Conservation (phyloP, 164 flowering plant species). For the Aristolochia californica region DNA sequence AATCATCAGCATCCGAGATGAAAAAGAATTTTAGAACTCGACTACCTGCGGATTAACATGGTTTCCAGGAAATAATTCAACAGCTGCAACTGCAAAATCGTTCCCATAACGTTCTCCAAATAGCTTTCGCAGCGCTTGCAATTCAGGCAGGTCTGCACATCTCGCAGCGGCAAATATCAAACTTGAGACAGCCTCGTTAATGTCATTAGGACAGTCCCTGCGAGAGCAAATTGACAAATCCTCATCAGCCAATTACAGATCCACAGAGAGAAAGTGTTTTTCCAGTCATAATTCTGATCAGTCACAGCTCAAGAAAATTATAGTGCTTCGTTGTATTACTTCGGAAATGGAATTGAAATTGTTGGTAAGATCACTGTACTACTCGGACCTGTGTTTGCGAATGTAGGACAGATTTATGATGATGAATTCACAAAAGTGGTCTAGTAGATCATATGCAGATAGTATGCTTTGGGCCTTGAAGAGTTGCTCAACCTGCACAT, state of each 20-base stretch:
- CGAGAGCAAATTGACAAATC: not conserved
- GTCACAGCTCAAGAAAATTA: too few relatives aligned
- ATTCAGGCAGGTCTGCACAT: slow-evolving; percentile 83
- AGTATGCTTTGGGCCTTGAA: slow-evolving; percentile 35
- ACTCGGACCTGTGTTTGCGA: slow-evolving; percentile 47
- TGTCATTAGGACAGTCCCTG: slow-evolving; percentile 75
- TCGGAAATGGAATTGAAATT: not conserved
- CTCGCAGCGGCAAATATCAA: slow-evolving; percentile 73
- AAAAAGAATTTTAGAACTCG: too few relatives aligned
- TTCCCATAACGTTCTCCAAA: slow-evolving; percentile 69
- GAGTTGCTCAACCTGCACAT: slow-evolving; percentile 61
- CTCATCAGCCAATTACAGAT: not conserved
- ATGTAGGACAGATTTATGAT: slow-evolving; percentile 45
- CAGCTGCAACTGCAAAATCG: slow-evolving; percentile 32
- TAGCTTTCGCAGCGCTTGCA: slow-evolving; percentile 41
- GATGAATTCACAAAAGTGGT: slow-evolving; percentile 61
- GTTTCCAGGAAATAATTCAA: slow-evolving; percentile 53
- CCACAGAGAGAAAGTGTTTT: too few relatives aligned
- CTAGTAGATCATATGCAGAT: slow-evolving; percentile 49
- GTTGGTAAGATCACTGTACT: not conserved
- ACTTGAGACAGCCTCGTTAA: slow-evolving; percentile 77
- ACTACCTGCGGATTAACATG: slow-evolving; percentile 56
- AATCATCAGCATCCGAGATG: too few relatives aligned
- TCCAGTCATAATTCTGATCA: too few relatives aligned
- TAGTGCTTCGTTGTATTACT: too few relatives aligned